Evolutionary conservation across 352 stramenopile species (phyloP).

Genomic region (Phytophthora citrophthora): DNA sequence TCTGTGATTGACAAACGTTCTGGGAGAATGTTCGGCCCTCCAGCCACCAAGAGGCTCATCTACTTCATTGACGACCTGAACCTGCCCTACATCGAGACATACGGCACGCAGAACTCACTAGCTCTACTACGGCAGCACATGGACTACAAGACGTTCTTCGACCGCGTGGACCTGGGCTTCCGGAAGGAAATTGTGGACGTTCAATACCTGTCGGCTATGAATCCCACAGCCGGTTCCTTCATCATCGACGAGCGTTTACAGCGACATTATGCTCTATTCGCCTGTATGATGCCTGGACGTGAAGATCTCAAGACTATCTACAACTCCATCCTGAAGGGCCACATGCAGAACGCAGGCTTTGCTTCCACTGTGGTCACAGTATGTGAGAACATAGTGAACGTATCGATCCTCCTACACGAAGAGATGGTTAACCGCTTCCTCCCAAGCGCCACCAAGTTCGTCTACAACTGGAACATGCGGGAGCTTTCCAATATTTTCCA

Average conservation of each 20-base stretch:
- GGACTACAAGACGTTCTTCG: slow-evolving; percentile 96
- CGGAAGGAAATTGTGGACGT: slow-evolving; percentile 97
- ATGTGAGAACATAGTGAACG: slow-evolving; percentile 90
- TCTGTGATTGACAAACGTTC: slow-evolving; percentile 97
- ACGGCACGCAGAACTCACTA: slow-evolving; percentile 96
- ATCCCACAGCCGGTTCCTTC: slow-evolving; percentile 96
- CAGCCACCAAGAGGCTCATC: slow-evolving; percentile 95
- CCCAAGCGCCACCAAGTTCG: slow-evolving; percentile 97
- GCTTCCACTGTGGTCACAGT: slow-evolving; percentile 59
- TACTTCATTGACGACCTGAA: slow-evolving; percentile 98
- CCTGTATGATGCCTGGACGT: slow-evolving; percentile 95
- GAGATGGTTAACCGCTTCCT: slow-evolving; percentile 95
- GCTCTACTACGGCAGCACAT: slow-evolving; percentile 96
- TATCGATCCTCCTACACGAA: slow-evolving; percentile 92
- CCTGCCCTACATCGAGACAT: slow-evolving; percentile 96
- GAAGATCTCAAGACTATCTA: slow-evolving; percentile 97
- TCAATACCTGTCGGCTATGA: slow-evolving; percentile 97
- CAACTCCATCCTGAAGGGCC: slow-evolving; percentile 94
- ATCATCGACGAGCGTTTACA: slow-evolving; percentile 97
- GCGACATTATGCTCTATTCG: slow-evolving; percentile 96
- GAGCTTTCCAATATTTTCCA: slow-evolving; percentile 98
- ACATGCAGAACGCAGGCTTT: slow-evolving; percentile 91
- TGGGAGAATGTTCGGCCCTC: slow-evolving; percentile 94
- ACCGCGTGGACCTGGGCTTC: slow-evolving; percentile 95
- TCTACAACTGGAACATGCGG: slow-evolving; percentile 99